Conservation (phyloP, 352 stramenopile species). For the Phytopythium cucurbitacearum region DNA sequence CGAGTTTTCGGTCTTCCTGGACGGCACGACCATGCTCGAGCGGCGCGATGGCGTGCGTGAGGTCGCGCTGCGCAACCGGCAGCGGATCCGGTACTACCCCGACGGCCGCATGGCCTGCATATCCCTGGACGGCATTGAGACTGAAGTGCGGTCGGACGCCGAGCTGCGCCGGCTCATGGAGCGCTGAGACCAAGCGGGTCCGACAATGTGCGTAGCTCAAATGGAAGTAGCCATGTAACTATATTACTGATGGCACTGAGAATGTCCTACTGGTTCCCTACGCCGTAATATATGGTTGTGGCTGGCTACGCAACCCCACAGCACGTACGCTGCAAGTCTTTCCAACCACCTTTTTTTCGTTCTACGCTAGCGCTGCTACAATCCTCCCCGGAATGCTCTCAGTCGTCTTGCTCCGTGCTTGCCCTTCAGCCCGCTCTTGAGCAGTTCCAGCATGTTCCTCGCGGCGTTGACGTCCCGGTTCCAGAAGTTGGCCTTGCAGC, state of each 20-base stretch:
- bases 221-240: neutral
- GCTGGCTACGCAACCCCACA: no score
- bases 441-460: no score
- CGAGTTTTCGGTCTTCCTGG: constrained; percentile 78
- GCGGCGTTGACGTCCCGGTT: no score
- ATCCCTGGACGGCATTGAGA: constrained; percentile 37
- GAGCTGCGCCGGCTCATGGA: constrained; percentile 63
- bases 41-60: constrained; percentile 61
- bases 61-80: constrained; percentile 72
- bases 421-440: no score
- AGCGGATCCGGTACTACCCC: constrained; percentile 69
- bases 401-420: no score
- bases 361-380: no score
- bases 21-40: constrained; percentile 83
- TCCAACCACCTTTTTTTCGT: no score
- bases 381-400: no score
- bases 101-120: constrained; percentile 70
- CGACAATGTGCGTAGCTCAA: neutral
- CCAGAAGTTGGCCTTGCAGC: no score
- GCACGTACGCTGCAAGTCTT: no score
- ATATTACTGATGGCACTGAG: neutral
- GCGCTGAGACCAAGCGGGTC: constrained; percentile 2
- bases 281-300: no score
- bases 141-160: constrained; percentile 50
- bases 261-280: no score